These are phyloP conservation scores for Isabelozyma pseudorhagii DNA, from an alignment of 805 yeast species.

Conservation along the genomic window DNA sequence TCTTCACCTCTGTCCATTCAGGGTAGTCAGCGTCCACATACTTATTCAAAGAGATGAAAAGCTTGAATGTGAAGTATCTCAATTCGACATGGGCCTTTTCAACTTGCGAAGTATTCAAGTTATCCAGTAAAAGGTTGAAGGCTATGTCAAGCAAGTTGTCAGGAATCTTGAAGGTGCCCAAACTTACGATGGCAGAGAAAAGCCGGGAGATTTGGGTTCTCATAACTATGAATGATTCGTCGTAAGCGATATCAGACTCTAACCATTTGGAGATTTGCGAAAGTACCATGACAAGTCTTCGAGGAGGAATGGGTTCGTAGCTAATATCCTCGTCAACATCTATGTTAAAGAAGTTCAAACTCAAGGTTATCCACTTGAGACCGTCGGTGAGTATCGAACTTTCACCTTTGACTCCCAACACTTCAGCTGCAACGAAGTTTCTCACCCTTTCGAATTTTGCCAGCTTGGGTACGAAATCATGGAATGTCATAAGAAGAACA, in stretches of 20 bases:
- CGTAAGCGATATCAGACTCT: constrained; percentile 61
- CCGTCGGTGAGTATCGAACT: constrained; percentile 43
- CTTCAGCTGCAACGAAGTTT: constrained; percentile 61
- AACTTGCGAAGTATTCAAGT: constrained; percentile 39
- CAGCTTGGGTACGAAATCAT: constrained; percentile 32
- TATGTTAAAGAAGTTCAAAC: constrained; percentile 39
- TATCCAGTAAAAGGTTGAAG: constrained; percentile 38
- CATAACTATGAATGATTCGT: constrained; percentile 46
- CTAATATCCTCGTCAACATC: constrained; percentile 19
- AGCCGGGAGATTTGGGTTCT: constrained; percentile 53
- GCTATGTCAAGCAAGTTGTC: constrained; percentile 38
- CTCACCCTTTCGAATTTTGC: constrained; percentile 49
- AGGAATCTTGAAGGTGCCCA: constrained; percentile 9
- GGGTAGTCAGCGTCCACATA: constrained; percentile 2
- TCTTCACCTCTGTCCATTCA: constrained; percentile 11
- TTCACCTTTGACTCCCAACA: constrained; percentile 49
- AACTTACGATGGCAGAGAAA: constrained; percentile 21
- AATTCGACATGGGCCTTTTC: constrained; percentile 41
- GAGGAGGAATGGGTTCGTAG: constrained; percentile 53
- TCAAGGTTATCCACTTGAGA: constrained; percentile 43
- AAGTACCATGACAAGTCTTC: constrained; percentile 61
- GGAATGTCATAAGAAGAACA: constrained; percentile 26
- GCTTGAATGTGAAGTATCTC: constrained; percentile 44
- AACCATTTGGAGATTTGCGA: constrained; percentile 55
- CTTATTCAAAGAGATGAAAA: constrained; percentile 29